Base-by-base conservation (phyloP, 2,329 filamentous ascomycete species). In the Corinectria fuckeliana region DNA sequence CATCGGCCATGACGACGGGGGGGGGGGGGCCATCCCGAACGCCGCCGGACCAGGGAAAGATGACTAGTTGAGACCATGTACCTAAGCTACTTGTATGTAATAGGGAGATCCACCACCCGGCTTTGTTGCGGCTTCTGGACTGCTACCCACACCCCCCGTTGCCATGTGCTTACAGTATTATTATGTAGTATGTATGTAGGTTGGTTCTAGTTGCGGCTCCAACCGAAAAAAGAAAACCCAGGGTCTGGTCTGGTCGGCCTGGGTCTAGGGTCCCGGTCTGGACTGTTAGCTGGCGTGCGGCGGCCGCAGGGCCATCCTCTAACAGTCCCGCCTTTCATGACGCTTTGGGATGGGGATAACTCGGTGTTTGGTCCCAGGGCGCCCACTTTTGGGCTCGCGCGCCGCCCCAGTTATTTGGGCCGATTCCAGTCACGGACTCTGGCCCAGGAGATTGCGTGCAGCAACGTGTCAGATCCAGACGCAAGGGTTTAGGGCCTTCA, bases 321-420 rank as follows among this genome's bases (percentile, higher is more conserved):
- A 44, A 28, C 20, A 50, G 25, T 45, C 18, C 39, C 23, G 30
- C 26, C 36, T 53, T 58, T 52, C 50, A 23, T n/a, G n/a, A n/a
- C 50, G 20, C 50, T 38, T 30, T 23, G 42, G 28, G 39, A 52
- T 54, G 68, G 68, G 53, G 67, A 69, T 71, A 69, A 58, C 50
- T 71, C 69, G 69, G 69, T 63, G 45, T 67, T 63, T 36, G 25
- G n/a, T n/a, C 26, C 51, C 30, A 26, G 48, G 50, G 45, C 47
- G 50, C 60, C n/a, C 55, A 53, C 51, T 54, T 60, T 58, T 44
- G 60, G 54, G 52, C 47, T 36, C 51, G 23, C 52, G 18, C 25
- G 48, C 59, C 25, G 48, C 59, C 59, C 58, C 47, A 54, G 28
- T 62, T 56, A 52, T 56, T 59, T 58, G 50, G 48, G 21, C 39